A percentile compares a stretch with the other conserved stretches of the same genome.
phyloP scores from a whole-genome alignment of 2,329 filamentous ascomycete species.

The Bertia moriformis region DNA sequence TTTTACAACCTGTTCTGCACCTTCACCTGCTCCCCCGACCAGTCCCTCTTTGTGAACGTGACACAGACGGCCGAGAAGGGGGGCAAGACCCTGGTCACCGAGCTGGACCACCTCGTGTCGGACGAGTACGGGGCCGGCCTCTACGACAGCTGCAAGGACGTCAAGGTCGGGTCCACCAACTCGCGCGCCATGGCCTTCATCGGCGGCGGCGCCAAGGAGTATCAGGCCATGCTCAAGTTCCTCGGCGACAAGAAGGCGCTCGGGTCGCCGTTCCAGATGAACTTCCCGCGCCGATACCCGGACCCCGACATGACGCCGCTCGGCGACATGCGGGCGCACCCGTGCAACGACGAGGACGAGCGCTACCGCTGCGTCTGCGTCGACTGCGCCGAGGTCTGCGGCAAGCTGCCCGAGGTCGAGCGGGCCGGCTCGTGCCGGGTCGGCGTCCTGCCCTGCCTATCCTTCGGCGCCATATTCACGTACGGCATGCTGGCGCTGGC shows the following conservation, averaged over 20 bases:
- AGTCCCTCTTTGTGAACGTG: constrained; percentile 88
- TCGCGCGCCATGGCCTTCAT: constrained; percentile 94
- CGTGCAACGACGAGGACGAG: constrained; percentile 79
- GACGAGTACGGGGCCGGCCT: constrained; percentile 74
- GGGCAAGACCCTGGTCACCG: constrained; percentile 53
- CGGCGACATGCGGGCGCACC: constrained; percentile 61
- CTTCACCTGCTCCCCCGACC: constrained; percentile 93
- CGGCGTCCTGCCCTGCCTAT: constrained; percentile 75
- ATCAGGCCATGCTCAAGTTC: constrained; percentile 75
- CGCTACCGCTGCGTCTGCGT: constrained; percentile 83
- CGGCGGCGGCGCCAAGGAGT: constrained; percentile 85
- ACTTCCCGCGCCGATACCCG: constrained; percentile 56
- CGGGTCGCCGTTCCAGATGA: constrained; percentile 95
- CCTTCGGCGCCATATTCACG: constrained; percentile 77
- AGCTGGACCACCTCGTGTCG: constrained; percentile 80
- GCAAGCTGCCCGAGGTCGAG: constrained; percentile 66
- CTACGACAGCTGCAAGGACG: constrained; percentile 95
- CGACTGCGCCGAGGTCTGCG: constrained; percentile 78
- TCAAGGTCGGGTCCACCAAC: constrained; percentile 93
- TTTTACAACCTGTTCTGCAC: constrained; percentile 98
- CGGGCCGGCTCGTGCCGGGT: constrained; percentile 63
- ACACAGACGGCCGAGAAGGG: constrained; percentile 54
- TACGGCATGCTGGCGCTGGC: constrained; percentile 65
- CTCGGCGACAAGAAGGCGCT: constrained; percentile 83
- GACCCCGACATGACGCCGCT: constrained; percentile 59